A percentile compares a stretch with the other conserved stretches of the same genome.
phyloP scores from a whole-genome alignment of 1,284 basidiomycete species.

The Ceratobasidium sp. region DNA sequence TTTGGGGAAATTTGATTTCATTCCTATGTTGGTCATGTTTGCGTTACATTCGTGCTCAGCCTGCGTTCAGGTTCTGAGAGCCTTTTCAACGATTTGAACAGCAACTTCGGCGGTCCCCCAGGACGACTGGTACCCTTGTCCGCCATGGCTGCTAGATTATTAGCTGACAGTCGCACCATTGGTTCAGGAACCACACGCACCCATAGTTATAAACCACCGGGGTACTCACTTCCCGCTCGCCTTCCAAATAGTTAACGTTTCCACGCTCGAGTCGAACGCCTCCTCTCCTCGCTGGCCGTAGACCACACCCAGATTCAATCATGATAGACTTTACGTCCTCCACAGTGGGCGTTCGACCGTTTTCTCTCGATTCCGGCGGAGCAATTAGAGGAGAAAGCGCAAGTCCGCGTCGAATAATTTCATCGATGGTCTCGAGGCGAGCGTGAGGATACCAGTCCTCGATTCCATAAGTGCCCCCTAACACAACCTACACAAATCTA shows the following conservation, averaged over 20 bases:
- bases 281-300: conserved; percentile 65
- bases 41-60: not conserved
- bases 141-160: conserved; percentile 64
- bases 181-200: conserved; percentile 54
- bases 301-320: conserved; percentile 75
- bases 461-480: conserved; percentile 73
- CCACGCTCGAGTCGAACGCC: conserved; percentile 64
- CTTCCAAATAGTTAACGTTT: conserved; percentile 49
- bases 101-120: conserved; percentile 77
- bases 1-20: not conserved
- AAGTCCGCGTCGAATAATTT: conserved; percentile 72
- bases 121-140: conserved; percentile 78
- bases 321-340: conserved; percentile 75
- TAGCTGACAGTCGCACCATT: too few species aligned
- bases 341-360: conserved; percentile 65
- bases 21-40: not conserved
- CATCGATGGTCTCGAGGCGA: conserved; percentile 70
- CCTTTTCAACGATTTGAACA: conserved; percentile 64
- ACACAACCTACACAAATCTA: conserved; percentile 64
- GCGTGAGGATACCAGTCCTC: conserved; percentile 78
- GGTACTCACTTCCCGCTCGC: conserved; percentile 50
- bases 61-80: not conserved
- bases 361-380: conserved; percentile 64
- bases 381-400: conserved; percentile 76
- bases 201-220: conserved; percentile 67